A percentile compares a stretch with the other conserved stretches of the same genome.
phyloP scores from a whole-genome alignment of 106 monocot species.

The Iris macrosiphon region DNA sequence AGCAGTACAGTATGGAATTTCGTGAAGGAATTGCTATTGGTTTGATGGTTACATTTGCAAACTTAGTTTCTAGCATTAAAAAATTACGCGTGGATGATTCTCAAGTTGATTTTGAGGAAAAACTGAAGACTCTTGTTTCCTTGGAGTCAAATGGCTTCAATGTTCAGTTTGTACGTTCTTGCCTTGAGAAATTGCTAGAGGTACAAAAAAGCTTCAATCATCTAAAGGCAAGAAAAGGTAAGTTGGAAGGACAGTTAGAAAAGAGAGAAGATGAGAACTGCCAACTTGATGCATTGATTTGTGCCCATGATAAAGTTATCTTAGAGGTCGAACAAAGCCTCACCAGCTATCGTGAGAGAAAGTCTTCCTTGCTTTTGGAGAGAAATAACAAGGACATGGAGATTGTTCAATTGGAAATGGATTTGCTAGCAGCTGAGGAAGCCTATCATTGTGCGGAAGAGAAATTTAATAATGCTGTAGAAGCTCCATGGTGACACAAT shows the following conservation, averaged over 20 bases:
- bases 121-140: conserved; percentile 12
- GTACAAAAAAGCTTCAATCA: neutral
- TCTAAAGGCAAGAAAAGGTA: neutral
- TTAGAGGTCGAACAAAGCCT: conserved; percentile 18
- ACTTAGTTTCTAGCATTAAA: conserved; percentile 20
- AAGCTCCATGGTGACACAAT: conserved; percentile 7
- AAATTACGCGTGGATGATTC: conserved; percentile 24
- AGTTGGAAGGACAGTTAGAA: conserved; percentile 10
- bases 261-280: conserved; percentile 8
- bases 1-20: conserved; percentile 24
- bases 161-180: conserved; percentile 3
- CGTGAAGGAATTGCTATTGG: conserved; percentile 60
- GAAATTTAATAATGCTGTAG: conserved; percentile 4
- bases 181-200: conserved; percentile 20
- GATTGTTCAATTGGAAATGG: conserved; percentile 13
- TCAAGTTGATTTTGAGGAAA: conserved; percentile 20
- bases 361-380: neutral
- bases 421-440: conserved; percentile 15
- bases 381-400: conserved; percentile 9
- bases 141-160: conserved; percentile 47
- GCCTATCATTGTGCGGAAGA: neutral
- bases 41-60: conserved; percentile 45
- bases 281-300: conserved; percentile 1
- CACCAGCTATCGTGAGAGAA: neutral
- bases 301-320: conserved; percentile 18